Base-by-base conservation (phyloP, 345 rosid genomes). In the Streptanthus diversifolius region DNA sequence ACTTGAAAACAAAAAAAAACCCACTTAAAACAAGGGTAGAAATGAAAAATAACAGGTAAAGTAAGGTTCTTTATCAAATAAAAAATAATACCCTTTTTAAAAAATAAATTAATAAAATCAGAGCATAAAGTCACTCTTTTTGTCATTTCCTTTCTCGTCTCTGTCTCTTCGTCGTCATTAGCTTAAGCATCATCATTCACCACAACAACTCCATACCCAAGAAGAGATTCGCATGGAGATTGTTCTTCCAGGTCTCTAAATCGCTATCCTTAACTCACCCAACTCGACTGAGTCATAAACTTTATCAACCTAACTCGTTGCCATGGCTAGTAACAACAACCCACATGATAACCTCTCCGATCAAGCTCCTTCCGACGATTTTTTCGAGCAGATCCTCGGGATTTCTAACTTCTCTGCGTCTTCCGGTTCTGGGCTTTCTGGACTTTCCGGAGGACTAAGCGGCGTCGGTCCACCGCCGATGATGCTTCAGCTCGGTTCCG, bases 401-500 rank as follows among this genome's bases (percentile, higher is more conserved):
- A 71, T 90, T 40, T 93, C 84, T 1, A 85, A 72, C 88, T 95
- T 86, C 76, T 81, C 83, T n/a, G 45, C 86, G 8, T 96, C 86
- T 10, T 68, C 91, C 1, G 83, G 87, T 44, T 75, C 91, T 73
- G 74, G 82, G 2, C 83, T 79, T 3, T 68, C 80, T 51, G 90
- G 83, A 53, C 77, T 79, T 1, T 74, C 76, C 24, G 66, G 87
- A 59, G 76, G 83, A 4, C 76, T 80, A 18, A 58, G 74, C 3
- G 74, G 83, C 2, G 75, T 77, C 1, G 78, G 85, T 24, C 62
- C 76, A 8, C 63, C 80, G 8, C 86, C 92, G 74, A 90, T 92
- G 99, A 82, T 92, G 90, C 84, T 92, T 66, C 98, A 92, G 85
- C 93, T 92, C 8, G 83, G 87, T 70, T 88, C 93, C 15, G 85